phyloP scores from a whole-genome alignment of 1,284 basidiomycete species.

The Ceratobasidium sp. region DNA sequence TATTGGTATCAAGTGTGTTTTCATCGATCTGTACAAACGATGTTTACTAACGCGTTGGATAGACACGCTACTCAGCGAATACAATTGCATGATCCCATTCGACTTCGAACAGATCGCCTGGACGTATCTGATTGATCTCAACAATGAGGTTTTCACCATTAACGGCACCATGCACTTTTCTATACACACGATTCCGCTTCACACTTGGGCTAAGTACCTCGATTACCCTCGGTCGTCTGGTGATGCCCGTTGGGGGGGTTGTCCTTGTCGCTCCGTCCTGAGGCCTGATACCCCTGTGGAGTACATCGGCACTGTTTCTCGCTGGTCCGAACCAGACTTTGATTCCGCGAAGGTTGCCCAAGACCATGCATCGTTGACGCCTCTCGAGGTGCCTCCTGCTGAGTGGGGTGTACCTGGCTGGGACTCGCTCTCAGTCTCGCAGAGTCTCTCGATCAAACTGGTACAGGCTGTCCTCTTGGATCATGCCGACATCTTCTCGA shows the following conservation, averaged over 20 bases:
- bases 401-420: constrained; percentile 12
- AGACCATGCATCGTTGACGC: not conserved
- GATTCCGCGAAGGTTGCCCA: not conserved
- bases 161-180: constrained; percentile 4
- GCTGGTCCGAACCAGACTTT: not conserved
- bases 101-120: not conserved
- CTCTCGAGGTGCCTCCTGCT: not conserved
- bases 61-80: not conserved
- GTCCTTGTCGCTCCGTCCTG: not conserved
- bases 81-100: constrained; percentile 3
- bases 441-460: not conserved
- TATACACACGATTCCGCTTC: not conserved
- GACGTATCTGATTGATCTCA: constrained; percentile 20
- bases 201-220: not conserved
- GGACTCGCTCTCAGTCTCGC: constrained; percentile 8
- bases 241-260: not conserved
- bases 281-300: not conserved
- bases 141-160: constrained; percentile 28
- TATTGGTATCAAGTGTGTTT: too few relatives aligned
- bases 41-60: too few relatives aligned
- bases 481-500: not conserved
- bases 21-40: too few relatives aligned
- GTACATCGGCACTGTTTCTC: constrained; percentile 7
- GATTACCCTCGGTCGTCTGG: not conserved
- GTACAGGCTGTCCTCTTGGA: constrained; percentile 5